Conservation (phyloP, 306 rosid genomes). For the Fragaria ananassa region DNA sequence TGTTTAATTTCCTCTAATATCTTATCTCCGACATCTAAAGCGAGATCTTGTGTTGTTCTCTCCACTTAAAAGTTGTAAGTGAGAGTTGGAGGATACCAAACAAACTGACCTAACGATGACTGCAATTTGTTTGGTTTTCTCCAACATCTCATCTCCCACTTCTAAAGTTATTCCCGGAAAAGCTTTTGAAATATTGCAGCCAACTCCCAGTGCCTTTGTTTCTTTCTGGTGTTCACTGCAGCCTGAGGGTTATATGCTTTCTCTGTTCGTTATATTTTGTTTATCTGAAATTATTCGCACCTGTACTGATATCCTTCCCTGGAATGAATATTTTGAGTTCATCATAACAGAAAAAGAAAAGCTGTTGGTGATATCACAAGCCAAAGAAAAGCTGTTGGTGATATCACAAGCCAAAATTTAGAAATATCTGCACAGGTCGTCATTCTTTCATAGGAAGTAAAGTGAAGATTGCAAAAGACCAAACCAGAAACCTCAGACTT, state of each 20-base stretch:
- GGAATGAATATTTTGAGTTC: not conserved
- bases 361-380: not conserved
- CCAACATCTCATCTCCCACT: conserved; percentile 13
- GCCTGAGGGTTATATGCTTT: not conserved
- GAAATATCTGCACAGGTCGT: not conserved
- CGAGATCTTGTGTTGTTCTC: not conserved
- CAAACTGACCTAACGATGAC: not conserved
- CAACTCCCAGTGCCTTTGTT: not conserved
- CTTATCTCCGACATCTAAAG: not conserved
- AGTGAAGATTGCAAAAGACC: not conserved
- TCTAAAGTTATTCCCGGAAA: not conserved
- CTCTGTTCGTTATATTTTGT: not conserved
- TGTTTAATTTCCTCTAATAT: conserved; percentile 16
- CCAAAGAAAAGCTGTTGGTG: not conserved
- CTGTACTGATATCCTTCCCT: not conserved
- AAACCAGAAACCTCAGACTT: not conserved
- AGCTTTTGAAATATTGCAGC: not conserved
- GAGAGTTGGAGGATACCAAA: conserved; percentile 4
- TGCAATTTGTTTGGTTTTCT: conserved; percentile 10
- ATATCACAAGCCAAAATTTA: not conserved
- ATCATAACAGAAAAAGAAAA: not conserved
- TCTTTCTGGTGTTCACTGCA: not conserved
- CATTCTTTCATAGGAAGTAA: not conserved
- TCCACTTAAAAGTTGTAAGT: not conserved
- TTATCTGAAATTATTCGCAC: not conserved